Conservation (phyloP, 2,329 filamentous ascomycete genomes). For the Seiridium cupressi region DNA sequence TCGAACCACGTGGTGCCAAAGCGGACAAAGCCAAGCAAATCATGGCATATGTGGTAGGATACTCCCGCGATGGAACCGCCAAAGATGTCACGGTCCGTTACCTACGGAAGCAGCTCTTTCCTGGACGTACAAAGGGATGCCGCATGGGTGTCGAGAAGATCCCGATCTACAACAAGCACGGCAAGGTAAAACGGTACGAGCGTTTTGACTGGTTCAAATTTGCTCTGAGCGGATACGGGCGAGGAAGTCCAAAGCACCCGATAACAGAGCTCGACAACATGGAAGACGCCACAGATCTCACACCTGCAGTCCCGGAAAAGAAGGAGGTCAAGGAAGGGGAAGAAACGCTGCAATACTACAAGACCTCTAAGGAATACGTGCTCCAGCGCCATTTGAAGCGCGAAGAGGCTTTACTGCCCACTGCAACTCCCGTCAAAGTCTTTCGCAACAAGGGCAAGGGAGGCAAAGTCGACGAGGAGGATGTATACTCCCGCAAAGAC, state of each 20-base stretch:
- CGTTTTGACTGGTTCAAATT: slow-evolving; percentile 86
- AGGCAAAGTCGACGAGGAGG: slow-evolving; percentile 69
- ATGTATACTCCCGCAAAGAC: slow-evolving; percentile 77
- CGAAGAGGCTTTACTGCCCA: slow-evolving; percentile 79
- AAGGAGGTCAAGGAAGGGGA: slow-evolving; percentile 72
- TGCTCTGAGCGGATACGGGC: slow-evolving; percentile 70
- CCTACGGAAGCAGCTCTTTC: slow-evolving; percentile 75
- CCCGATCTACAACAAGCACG: slow-evolving; percentile 72
- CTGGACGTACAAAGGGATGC: slow-evolving; percentile 85
- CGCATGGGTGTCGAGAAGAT: slow-evolving; percentile 78
- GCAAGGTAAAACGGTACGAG: slow-evolving; percentile 75
- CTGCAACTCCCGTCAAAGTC: slow-evolving; percentile 66
- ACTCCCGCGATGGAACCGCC: slow-evolving; percentile 79
- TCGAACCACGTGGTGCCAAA: slow-evolving; percentile 80
- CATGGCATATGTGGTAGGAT: slow-evolving; percentile 84
- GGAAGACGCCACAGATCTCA: slow-evolving; percentile 77
- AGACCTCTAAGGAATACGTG: slow-evolving; percentile 80
- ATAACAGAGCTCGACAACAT: slow-evolving; percentile 72
- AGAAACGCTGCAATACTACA: slow-evolving; percentile 85
- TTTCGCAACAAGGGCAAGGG: slow-evolving; percentile 77
- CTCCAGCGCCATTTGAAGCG: slow-evolving; percentile 83
- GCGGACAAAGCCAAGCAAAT: slow-evolving; percentile 86
- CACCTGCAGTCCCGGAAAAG: slow-evolving; percentile 68
- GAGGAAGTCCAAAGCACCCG: slow-evolving; percentile 46
- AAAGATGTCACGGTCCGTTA: slow-evolving; percentile 96